Evolutionary conservation across 306 rosid species (phyloP).

Genomic region (Glycine latifolia): DNA sequence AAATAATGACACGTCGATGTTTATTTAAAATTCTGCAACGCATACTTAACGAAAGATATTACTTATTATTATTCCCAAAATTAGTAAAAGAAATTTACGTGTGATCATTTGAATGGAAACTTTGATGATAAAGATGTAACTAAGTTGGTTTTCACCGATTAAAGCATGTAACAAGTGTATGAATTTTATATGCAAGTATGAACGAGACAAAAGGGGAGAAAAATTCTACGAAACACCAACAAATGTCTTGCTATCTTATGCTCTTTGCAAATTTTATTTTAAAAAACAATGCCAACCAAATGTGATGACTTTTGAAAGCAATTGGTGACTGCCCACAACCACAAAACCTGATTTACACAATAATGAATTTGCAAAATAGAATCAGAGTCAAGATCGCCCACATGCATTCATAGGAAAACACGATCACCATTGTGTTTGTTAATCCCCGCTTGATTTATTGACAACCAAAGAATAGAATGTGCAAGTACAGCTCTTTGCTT

Average conservation of each 20-base stretch:
- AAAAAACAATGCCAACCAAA: background rate
- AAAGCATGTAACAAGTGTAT: background rate
- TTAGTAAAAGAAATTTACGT: background rate
- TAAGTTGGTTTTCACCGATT: background rate
- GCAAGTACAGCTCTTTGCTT: background rate
- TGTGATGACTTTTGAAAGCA: background rate
- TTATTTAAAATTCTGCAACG: background rate
- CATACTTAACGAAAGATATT: background rate
- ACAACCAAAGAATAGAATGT: constrained; percentile 1
- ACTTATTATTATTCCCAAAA: too few species aligned
- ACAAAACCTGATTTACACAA: background rate
- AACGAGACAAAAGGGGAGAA: constrained; percentile 6
- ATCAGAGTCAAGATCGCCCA: constrained; percentile 42
- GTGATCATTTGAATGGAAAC: background rate
- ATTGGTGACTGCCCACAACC: background rate
- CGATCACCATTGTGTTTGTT: background rate
- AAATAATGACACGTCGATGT: background rate
- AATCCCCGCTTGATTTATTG: constrained; percentile 6
- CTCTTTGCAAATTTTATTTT: background rate
- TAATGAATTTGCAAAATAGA: background rate
- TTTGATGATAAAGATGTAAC: background rate
- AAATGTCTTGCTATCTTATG: background rate
- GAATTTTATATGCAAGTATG: background rate
- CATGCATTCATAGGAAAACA: constrained; percentile 29
- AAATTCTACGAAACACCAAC: background rate